Evolutionary conservation across 352 stramenopile genomes (phyloP), one percentile per base, ranked within the genome.

Genomic region (Pythium utonaiense): DNA sequence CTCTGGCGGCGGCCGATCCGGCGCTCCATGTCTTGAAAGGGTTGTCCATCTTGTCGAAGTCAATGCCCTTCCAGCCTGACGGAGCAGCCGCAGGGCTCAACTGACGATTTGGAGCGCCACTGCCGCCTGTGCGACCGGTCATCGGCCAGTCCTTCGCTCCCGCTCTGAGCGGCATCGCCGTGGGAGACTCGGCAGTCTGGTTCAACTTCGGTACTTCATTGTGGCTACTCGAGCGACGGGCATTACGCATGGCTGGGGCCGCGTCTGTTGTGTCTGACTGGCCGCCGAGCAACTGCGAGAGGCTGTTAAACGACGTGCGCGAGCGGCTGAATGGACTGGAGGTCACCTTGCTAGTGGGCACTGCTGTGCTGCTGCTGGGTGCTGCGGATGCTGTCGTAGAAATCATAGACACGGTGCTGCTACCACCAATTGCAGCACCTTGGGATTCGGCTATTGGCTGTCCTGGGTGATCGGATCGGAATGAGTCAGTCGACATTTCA

Each of bases 11-110:
- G 13, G 47, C 41, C 0, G 69, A 72, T 5, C 62, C 64, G 0
- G 67, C 62, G 54, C 78, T 86, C 83, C 83, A 92, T 2, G 80
- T 92, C 67, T 88, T 89, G 60, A 90, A 86, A 27, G 83, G 74
- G 55, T 83, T 85, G 27, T 88, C 78, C 30, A 86, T 44, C 25
- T 77, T 83, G 24, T 92, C 83, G 53, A 88, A 83, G 28, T 89
- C 80, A 57, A 89, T 71, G 13, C 31, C 54, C 57, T 85, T 83
- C 82, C 81, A 89, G 27, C 60, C 55, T 17, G 48, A 59, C 21
- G 60, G 38, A 5, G 54, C 56, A 9, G 28, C 10, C 25, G 54
- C 24, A 36, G 67, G 38, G 16, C 55, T 34, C 12, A 63, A 51
- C 16, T 48, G 57, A 31, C 25, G 66, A 44, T 25, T 25, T 17